A percentile compares a stretch with the other conserved stretches of the same genome.
phyloP scores from a whole-genome alignment of 331 rosid species.

The Pyracantha coccinea region DNA sequence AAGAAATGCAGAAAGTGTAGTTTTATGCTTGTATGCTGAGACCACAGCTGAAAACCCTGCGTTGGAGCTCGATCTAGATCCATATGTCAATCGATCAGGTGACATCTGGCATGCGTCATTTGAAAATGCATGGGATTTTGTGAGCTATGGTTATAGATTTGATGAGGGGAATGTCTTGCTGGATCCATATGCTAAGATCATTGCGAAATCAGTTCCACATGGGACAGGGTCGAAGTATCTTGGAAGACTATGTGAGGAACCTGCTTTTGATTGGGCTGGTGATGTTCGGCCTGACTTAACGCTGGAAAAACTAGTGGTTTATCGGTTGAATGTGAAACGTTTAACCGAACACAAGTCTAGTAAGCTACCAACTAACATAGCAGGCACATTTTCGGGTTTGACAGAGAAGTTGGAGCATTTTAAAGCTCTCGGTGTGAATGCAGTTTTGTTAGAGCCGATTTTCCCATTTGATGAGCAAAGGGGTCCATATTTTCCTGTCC shows the following conservation, averaged over 20 bases:
- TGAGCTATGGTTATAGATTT: slow-evolving; percentile 68
- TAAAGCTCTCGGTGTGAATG: slow-evolving; percentile 66
- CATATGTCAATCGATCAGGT: slow-evolving; percentile 75
- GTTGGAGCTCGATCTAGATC: slow-evolving; percentile 86
- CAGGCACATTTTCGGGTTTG: slow-evolving; percentile 83
- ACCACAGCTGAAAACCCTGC: slow-evolving; percentile 47
- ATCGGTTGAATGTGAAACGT: slow-evolving; percentile 59
- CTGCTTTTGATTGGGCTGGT: slow-evolving; percentile 69
- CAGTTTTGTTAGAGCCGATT: slow-evolving; percentile 75
- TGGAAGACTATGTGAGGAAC: slow-evolving; percentile 52
- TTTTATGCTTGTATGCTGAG: slow-evolving; percentile 69
- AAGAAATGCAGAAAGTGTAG: slow-evolving; percentile 58
- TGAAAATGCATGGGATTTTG: slow-evolving; percentile 39
- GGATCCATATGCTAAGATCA: slow-evolving; percentile 81
- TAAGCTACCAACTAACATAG: slow-evolving; percentile 45
- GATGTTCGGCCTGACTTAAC: slow-evolving; percentile 41
- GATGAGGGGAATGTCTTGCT: slow-evolving; percentile 29
- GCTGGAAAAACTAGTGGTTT: slow-evolving; percentile 54
- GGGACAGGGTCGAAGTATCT: slow-evolving; percentile 35
- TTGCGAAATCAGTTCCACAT: slow-evolving; percentile 30
- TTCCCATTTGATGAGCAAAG: slow-evolving; percentile 59
- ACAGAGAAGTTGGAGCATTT: slow-evolving; percentile 64
- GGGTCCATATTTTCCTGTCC: slow-evolving; percentile 78
- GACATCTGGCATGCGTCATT: slow-evolving; percentile 81
- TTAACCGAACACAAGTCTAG: slow-evolving; percentile 65